These are phyloP conservation scores for Geranomyces variabilis DNA, from an alignment of 192 early-diverging fungal genomes.

Conservation along the genomic window DNA sequence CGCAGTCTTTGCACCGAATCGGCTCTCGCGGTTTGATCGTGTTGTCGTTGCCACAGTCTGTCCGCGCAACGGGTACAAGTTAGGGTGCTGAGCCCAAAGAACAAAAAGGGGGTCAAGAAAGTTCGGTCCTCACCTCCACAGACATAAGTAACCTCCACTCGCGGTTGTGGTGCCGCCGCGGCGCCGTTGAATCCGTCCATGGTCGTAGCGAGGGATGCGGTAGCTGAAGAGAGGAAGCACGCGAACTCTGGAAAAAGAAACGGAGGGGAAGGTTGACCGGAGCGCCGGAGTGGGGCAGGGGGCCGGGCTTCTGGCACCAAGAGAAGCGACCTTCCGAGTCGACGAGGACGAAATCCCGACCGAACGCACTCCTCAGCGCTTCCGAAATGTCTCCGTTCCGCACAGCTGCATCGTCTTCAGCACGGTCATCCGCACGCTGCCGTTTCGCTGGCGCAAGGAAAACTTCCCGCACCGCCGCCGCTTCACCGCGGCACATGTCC, in stretches of 20 bases:
- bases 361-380: no score
- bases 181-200: slow-evolving; percentile 10
- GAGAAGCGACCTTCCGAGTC: no score
- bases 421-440: neutral
- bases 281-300: no score
- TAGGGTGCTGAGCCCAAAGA: neutral
- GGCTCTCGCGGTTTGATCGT: slow-evolving; percentile 92
- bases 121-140: slow-evolving; percentile 45
- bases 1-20: slow-evolving; percentile 95
- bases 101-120: neutral
- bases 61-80: neutral
- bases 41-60: slow-evolving; percentile 86
- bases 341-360: no score
- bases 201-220: neutral
- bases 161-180: neutral
- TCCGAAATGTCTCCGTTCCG: neutral
- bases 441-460: neutral
- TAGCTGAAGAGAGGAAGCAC: neutral
- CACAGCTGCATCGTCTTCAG: slow-evolving; percentile 1
- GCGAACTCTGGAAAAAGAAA: neutral
- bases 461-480: neutral
- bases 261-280: neutral
- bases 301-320: no score
- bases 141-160: slow-evolving; percentile 45
- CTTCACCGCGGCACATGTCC: neutral